A percentile compares a stretch with the other conserved stretches of the same genome.
Conservation (phyloP, 1,284 basidiomycete genomes). For the Puccinia novopanici region DNA sequence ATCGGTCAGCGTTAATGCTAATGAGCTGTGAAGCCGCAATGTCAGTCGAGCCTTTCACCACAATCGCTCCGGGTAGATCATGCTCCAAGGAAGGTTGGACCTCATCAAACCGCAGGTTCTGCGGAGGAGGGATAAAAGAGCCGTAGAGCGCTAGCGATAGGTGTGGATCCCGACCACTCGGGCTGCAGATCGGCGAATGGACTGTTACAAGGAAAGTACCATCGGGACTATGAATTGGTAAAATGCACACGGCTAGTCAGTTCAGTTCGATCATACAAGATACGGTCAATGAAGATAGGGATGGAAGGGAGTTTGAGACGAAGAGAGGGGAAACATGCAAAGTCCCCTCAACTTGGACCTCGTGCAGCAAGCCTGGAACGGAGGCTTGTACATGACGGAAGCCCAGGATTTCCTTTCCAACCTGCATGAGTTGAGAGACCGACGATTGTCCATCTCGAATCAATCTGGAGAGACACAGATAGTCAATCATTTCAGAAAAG, state of each 20-base stretch:
- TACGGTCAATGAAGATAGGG: conserved; percentile 45
- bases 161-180: conserved; percentile 75
- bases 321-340: conserved; percentile 62
- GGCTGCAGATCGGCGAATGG: conserved; percentile 74
- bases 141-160: conserved; percentile 82
- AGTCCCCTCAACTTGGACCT: conserved; percentile 90
- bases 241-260: conserved; percentile 56
- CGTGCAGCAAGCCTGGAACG: conserved; percentile 62
- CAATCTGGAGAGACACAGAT: conserved; percentile 57
- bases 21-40: conserved; percentile 62
- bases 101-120: conserved; percentile 61
- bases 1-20: conserved; percentile 72
- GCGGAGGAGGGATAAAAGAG: conserved; percentile 83
- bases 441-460: conserved; percentile 90
- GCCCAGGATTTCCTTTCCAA: conserved; percentile 85
- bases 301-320: conserved; percentile 61
- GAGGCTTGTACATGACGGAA: conserved; percentile 82
- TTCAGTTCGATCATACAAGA: background rate
- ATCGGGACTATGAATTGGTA: conserved; percentile 12
- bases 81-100: conserved; percentile 26
- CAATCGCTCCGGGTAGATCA: conserved; percentile 69
- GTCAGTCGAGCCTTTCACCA: conserved; percentile 50
- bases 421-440: conserved; percentile 86
- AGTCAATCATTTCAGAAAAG: background rate
- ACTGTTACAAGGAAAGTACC: conserved; percentile 90